phyloP scores from a whole-genome alignment of 495 filamentous ascomycete genomes.

The Trichoderma reesei region DNA sequence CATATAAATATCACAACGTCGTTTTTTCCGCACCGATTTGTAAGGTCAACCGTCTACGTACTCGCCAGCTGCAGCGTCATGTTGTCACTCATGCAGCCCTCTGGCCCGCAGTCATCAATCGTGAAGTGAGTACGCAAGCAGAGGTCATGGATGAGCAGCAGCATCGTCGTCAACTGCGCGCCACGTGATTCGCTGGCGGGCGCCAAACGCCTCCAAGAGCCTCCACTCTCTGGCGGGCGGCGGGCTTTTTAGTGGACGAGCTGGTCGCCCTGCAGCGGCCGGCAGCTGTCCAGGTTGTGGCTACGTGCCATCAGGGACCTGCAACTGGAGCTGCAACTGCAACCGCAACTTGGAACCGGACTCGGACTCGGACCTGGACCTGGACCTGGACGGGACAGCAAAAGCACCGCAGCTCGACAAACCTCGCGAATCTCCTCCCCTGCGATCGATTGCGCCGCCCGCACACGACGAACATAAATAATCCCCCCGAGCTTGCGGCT shows the following conservation, averaged over 20 bases:
- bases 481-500: not conserved
- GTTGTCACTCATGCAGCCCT: not conserved
- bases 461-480: not conserved
- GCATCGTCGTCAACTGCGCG: not conserved
- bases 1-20: slow-evolving; percentile 5
- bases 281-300: not conserved
- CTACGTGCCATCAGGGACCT: slow-evolving; percentile 5
- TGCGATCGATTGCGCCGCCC: not conserved
- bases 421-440: not conserved
- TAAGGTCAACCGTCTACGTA: not conserved
- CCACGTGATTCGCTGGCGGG: slow-evolving; percentile 5
- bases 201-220: not conserved
- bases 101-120: not conserved
- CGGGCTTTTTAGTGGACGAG: slow-evolving; percentile 6
- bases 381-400: too few relatives aligned
- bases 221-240: slow-evolving; percentile 6
- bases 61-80: too few relatives aligned
- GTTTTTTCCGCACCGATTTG: not conserved
- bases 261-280: not conserved
- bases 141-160: not conserved
- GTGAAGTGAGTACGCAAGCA: not conserved
- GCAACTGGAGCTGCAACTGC: too few relatives aligned
- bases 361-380: too few relatives aligned
- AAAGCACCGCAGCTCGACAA: not conserved
- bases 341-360: too few relatives aligned